Evolutionary conservation across 164 flowering plant species (phyloP).

Genomic region (Kingdonia uniflora): DNA sequence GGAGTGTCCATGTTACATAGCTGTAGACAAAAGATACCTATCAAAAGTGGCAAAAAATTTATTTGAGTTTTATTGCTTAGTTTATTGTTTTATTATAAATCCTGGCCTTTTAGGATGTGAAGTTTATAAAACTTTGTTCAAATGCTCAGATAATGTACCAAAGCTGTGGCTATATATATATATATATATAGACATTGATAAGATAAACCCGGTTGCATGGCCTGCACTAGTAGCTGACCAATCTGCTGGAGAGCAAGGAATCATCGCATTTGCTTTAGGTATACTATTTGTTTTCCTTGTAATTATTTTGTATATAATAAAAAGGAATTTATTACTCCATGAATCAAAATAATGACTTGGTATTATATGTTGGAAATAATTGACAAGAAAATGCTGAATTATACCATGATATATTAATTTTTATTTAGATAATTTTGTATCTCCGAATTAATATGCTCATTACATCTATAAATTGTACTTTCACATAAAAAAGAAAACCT

Average conservation of each 20-base stretch:
- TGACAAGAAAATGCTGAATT: too few species aligned
- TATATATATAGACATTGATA: conserved; percentile 84
- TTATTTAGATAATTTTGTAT: too few species aligned
- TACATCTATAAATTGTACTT: too few species aligned
- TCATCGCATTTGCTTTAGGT: conserved; percentile 89
- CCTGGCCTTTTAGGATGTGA: too few species aligned
- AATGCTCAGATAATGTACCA: conserved; percentile 46
- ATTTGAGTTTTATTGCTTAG: conserved; percentile 1
- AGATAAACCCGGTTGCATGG: conserved; percentile 86
- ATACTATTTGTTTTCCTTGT: conserved; percentile 2
- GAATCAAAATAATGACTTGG: too few species aligned
- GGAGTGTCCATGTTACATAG: too few species aligned
- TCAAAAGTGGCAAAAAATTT: conserved; percentile 71
- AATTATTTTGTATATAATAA: background rate
- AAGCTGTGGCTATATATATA: conserved; percentile 71
- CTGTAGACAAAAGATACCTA: conserved; percentile 67
- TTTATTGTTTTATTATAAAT: too few species aligned
- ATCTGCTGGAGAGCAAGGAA: conserved; percentile 82
- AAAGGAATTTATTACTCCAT: too few species aligned
- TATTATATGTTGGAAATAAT: too few species aligned
- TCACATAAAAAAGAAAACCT: too few species aligned
- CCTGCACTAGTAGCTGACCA: conserved; percentile 91
- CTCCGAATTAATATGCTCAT: too few species aligned
- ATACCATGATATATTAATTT: too few species aligned
- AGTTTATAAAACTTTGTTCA: background rate